Base-by-base conservation (phyloP, 2,329 filamentous ascomycete species). In the Epichloe aotearoae region DNA sequence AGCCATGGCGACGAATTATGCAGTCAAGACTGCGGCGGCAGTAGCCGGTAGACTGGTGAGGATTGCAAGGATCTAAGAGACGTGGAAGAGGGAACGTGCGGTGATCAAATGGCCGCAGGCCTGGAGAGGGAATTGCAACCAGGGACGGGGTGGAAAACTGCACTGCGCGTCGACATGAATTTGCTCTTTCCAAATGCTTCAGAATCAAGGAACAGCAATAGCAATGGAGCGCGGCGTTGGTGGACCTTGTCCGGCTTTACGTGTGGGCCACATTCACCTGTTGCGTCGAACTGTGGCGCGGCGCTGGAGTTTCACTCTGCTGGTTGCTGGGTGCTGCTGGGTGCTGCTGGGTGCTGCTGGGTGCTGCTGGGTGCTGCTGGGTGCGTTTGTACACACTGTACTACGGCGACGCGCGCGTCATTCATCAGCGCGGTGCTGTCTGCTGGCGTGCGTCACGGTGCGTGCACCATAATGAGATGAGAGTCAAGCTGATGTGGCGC, bases 1-100 rank as follows among this genome's bases (percentile, higher is more conserved):
- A 66, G 93, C 86, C 93, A 97, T 98, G 66, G 55, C 64, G 63
- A 62, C 58, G 59, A 42, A 37, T 23, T 23, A n/a, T 11, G 50
- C 26, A 52, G 47, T 47, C 37, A 19, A 19, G 15, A 43, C 50
- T 41, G 50, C 50, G 46, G 50, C 50, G 46, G 38, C 46, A 30
- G 43, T 36, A 26, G 41, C 41, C 33, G 37, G 36, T 11, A 42
- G 47, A 34, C 26, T 20, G 34, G 33, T 4, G 19, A 33, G n/a
- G 23, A 37, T 34, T 46, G 5, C 45, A 38, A 17, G 20, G 4
- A 30, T 20, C 17, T 10, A 33, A 40, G n/a, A 37, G 11, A 23
- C 7, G 20, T 14, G 8, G 37, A 15, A 38, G 36, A 33, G 14
- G 14, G 5, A 33, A 26, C 34, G 40, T 17, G 44, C 15, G 34